Evolutionary conservation across 768 basidiomycete genomes (phyloP), one percentile per base, ranked within the genome.

Genomic region (Leucocoprinus leucothites): DNA sequence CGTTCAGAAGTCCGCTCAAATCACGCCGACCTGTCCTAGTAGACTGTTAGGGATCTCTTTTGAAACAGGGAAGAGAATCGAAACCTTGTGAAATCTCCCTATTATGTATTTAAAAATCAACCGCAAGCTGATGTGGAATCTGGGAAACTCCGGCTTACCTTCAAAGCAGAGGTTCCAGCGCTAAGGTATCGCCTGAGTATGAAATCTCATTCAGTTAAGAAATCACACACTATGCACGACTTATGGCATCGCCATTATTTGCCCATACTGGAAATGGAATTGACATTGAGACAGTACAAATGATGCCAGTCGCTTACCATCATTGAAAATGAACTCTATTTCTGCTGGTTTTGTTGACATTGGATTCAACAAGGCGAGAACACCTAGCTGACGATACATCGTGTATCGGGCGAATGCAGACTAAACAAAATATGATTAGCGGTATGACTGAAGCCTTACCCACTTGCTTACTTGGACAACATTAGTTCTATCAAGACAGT

Each of bases 191-290:
- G 31, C 59, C 31, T 43, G 50, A 46, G 46, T 47, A 53, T 46
- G 58, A 21, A 13, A 24, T 8, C 34, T 3, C 43, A 26, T 9
- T 3, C 43, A 8, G 35, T n/a, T 25, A 51, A 41, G 8, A 43
- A 51, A 51, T n/a, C 8, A 38, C 86, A 65, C 65, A 91, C 89
- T 91, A 93, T 52, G 88, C 87, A 52, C 89, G 80, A 67, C 91
- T 94, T 56, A 97, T 91, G 4, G 92, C 89, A 66, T 99, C 97
- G 0, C 97, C 97, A 61, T 98, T 98, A 65, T 98, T 97, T 1
- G 97, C 97, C 97, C 97, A 99, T 16, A 93, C 91, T 91, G 57
- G 21, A 43, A 36, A 57, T 22, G 16, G n/a, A 51, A 18, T 21
- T 48, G 13, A 41, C 13, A 13, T 31, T 19, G 18, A 25, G 6